Conservation (phyloP, 2,329 filamentous ascomycete genomes). For the Ophiostoma himal-ulmi region DNA sequence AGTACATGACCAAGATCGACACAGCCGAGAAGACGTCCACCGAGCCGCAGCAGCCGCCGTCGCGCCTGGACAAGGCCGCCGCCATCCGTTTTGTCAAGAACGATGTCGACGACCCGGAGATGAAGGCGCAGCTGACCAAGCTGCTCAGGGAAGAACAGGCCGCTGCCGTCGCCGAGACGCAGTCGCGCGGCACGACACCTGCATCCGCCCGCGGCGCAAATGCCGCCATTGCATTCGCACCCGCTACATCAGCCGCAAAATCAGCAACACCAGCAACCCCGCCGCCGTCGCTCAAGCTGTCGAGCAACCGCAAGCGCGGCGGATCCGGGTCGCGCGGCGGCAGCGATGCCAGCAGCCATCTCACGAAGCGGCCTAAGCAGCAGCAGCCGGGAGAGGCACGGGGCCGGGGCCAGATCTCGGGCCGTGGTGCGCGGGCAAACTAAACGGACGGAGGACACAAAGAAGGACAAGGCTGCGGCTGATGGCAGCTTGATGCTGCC, state of each 20-base stretch:
- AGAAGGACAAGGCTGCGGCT: not conserved
- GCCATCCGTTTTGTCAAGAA: constrained; percentile 76
- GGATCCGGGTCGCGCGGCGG: not conserved
- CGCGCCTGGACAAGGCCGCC: constrained; percentile 66
- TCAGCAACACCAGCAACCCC: not conserved
- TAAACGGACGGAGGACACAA: not conserved
- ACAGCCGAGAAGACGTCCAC: constrained; percentile 52
- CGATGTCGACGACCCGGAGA: constrained; percentile 55
- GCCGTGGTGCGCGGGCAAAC: constrained; percentile 18
- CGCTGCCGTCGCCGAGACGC: constrained; percentile 21
- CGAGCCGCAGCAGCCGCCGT: constrained; percentile 33
- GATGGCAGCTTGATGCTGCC: not conserved
- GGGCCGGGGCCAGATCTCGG: constrained; percentile 16
- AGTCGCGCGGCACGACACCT: constrained; percentile 3
- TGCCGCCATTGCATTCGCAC: constrained; percentile 8
- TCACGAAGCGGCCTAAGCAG: constrained; percentile 23
- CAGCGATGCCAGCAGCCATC: constrained; percentile 4
- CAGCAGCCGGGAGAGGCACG: not conserved
- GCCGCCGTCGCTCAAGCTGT: constrained; percentile 1
- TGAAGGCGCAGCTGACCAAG: constrained; percentile 51
- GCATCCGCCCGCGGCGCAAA: not conserved
- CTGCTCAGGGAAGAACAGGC: constrained; percentile 45
- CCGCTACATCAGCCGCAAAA: not conserved
- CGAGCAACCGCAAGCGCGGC: constrained; percentile 16
- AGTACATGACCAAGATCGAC: constrained; percentile 92